Conservation (phyloP, 1,284 basidiomycete genomes). For the Ganoderma sinense region DNA sequence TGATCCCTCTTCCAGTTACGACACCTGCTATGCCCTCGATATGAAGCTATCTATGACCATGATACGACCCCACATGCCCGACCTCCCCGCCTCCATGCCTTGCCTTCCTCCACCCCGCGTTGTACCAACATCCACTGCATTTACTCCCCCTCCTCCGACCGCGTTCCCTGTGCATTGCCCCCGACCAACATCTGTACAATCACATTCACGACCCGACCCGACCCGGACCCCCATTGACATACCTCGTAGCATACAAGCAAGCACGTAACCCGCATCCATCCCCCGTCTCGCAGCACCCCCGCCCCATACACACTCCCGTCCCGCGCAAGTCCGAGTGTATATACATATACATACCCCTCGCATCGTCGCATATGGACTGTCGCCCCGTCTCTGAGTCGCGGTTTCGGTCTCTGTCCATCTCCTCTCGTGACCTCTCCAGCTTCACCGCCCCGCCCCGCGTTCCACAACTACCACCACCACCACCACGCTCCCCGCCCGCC, state of each 20-base stretch:
- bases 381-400: no score
- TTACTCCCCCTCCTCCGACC: not conserved
- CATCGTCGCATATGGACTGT: slow-evolving; percentile 8
- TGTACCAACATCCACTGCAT: not conserved
- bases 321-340: slow-evolving; percentile 13
- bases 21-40: slow-evolving; percentile 26
- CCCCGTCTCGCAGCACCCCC: no score
- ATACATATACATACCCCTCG: slow-evolving; percentile 16
- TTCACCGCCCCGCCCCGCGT: not conserved
- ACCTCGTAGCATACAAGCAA: slow-evolving; percentile 3
- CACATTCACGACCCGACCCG: not conserved
- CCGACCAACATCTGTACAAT: not conserved
- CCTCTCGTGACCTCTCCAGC: not conserved
- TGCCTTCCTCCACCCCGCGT: no score
- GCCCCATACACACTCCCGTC: no score
- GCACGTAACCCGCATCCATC: slow-evolving; percentile 1
- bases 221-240: not conserved
- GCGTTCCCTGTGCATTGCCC: not conserved
- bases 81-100: not conserved
- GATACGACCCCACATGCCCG: slow-evolving; percentile 3
- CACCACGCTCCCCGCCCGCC: not conserved
- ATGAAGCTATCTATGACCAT: slow-evolving; percentile 6
- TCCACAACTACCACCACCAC: not conserved
- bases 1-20: not conserved
- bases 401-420: not conserved